Conservation (phyloP, 1,139 yeast species). For the Lizanozyma gosingica region DNA sequence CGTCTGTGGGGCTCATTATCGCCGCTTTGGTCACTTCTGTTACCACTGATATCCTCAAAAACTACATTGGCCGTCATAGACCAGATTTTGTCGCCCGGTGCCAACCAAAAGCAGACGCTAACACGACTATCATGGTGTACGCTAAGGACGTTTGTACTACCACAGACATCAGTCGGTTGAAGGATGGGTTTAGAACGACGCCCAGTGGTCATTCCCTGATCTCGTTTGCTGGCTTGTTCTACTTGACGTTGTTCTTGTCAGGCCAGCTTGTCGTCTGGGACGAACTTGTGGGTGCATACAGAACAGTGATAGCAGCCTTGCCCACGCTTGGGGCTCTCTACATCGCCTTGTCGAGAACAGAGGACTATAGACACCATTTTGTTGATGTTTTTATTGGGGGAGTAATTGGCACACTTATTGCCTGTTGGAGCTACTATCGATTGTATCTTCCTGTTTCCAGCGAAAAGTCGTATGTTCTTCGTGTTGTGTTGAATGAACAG, state of each 20-base stretch:
- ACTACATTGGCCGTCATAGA: constrained; percentile 71
- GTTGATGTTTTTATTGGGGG: constrained; percentile 57
- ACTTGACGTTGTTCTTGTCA: constrained; percentile 50
- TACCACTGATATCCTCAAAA: constrained; percentile 55
- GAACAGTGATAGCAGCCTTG: constrained; percentile 12
- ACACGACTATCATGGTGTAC: constrained; percentile 23
- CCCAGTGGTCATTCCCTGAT: constrained; percentile 78
- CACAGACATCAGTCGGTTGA: constrained; percentile 20
- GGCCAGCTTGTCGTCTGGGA: constrained; percentile 41
- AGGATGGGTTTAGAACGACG: constrained; percentile 70
- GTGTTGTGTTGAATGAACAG: background rate
- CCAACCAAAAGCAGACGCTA: constrained; percentile 30
- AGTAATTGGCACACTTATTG: constrained; percentile 38
- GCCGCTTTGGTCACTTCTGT: constrained; percentile 34
- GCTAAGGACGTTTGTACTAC: constrained; percentile 49
- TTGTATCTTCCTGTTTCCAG: constrained; percentile 27
- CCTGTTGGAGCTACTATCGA: constrained; percentile 40
- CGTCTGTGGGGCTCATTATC: constrained; percentile 31
- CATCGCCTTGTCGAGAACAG: constrained; percentile 53
- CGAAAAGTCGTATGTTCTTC: background rate
- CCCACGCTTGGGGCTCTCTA: constrained; percentile 26
- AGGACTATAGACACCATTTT: constrained; percentile 74
- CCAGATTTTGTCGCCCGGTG: constrained; percentile 77
- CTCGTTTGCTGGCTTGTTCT: constrained; percentile 61
- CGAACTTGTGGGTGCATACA: constrained; percentile 18